Percentiles rank a stretch among this genome's conserved stretches.
phyloP scores from a whole-genome alignment of 176 grass and related monocot species.

The Oryza glumipatula region DNA sequence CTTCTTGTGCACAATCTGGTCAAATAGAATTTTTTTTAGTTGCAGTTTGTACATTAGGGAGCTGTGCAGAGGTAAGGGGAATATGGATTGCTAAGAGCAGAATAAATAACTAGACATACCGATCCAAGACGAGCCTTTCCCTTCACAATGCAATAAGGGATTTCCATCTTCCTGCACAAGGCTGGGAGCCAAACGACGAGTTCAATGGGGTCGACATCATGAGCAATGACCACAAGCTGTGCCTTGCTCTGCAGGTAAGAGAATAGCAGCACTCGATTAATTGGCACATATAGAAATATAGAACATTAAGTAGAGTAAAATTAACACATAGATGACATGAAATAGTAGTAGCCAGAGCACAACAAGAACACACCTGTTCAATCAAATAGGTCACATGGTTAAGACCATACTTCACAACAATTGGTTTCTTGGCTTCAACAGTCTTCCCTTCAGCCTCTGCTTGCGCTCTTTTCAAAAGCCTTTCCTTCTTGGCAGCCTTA shows the following conservation, averaged over 20 bases:
- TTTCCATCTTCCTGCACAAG: conserved; percentile 44
- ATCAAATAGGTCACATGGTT: conserved; percentile 39
- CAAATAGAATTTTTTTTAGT: not conserved
- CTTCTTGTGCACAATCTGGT: conserved; percentile 37
- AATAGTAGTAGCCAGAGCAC: not conserved
- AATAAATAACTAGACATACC: not conserved
- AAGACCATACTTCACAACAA: conserved; percentile 42
- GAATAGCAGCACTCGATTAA: not conserved
- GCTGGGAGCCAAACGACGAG: conserved; percentile 40
- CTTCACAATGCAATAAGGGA: conserved; percentile 39
- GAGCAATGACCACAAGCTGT: conserved; percentile 41
- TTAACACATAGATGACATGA: not conserved
- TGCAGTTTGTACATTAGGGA: not conserved
- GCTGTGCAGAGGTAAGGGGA: not conserved
- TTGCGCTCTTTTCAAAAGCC: conserved; percentile 40
- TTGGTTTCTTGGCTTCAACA: conserved; percentile 41
- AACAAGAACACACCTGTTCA: conserved; percentile 26
- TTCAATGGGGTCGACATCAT: conserved; percentile 42
- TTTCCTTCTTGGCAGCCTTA: conserved; percentile 37
- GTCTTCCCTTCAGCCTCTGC: conserved; percentile 35
- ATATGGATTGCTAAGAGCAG: not conserved
- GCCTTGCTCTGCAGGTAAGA: conserved; percentile 26
- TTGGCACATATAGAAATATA: not conserved
- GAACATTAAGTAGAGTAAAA: not conserved
- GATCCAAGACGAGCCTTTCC: conserved; percentile 39